A percentile compares a stretch with the other conserved stretches of the same genome.
Evolutionary conservation across 305 asterid genomes (phyloP).

Genomic region (Fraxinus latifolia): DNA sequence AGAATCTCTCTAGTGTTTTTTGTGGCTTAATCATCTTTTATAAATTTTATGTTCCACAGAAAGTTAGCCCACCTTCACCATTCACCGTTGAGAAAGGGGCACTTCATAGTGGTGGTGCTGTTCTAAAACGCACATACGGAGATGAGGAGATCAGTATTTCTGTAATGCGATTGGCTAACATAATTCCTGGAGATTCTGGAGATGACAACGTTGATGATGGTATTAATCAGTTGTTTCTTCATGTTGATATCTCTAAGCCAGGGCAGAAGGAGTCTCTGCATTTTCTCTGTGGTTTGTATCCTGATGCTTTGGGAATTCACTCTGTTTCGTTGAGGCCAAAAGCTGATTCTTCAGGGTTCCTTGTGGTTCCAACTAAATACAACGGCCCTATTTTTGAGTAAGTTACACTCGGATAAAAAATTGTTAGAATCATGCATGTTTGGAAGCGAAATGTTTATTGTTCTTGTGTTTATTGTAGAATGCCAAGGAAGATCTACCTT

Average conservation of each 20-base stretch:
- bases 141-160: conserved; percentile 77
- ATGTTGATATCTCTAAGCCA: conserved; percentile 77
- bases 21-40: conserved; percentile 16
- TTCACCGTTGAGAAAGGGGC: conserved; percentile 78
- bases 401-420: conserved; percentile 34
- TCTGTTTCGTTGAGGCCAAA: conserved; percentile 69
- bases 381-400: conserved; percentile 82
- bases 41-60: conserved; percentile 41
- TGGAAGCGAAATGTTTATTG: background rate
- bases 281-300: conserved; percentile 87
- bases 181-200: conserved; percentile 57
- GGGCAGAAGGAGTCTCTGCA: conserved; percentile 61
- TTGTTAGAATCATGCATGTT: background rate
- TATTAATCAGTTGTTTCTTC: conserved; percentile 70
- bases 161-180: conserved; percentile 72
- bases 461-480: background rate
- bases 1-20: background rate
- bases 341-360: conserved; percentile 50
- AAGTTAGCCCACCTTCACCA: conserved; percentile 85
- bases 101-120: conserved; percentile 70
- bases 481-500: background rate
- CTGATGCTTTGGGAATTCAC: conserved; percentile 96
- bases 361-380: conserved; percentile 51
- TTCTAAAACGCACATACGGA: conserved; percentile 53
- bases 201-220: conserved; percentile 45